Base-by-base conservation (phyloP, 208 protist genomes). In the Trypanosoma caninum region DNA sequence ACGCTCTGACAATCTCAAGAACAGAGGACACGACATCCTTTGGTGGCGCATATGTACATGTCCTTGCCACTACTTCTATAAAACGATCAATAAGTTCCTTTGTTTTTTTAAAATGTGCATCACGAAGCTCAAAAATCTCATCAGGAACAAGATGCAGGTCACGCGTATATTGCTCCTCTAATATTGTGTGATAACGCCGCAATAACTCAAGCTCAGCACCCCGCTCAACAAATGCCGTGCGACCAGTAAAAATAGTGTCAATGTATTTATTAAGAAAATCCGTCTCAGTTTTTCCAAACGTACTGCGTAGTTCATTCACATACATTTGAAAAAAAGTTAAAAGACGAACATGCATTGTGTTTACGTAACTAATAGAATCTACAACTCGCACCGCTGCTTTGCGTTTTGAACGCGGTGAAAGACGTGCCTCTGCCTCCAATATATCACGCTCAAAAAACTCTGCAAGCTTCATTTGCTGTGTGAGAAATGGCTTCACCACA, bases 81-180 rank as follows among this genome's bases (percentile, higher is more conserved):
- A 92, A 31, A 27, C 74, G 50, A 25, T 91, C 66, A 56, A 91
- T 61, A 46, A 89, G 60, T 30, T 87, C 82, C 50, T 84, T 82
- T 33, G 87, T 77, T 59, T 91, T 94, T 11, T 66, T 45, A 80
- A 92, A 91, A 67, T 94, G 84, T n/a, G 75, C 88, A 65, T 90
- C 84, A 27, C 80, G 75, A 5, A 92, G 63, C 41, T 94, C 84
- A 62, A 89, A 89, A 25, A 78, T 64, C 67, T 88, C 78, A 16
- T 78, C 84, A 2, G 79, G 80, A 30, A 89, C 58, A 22, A 75
- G 69, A 58, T 89, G 82, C 45, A 94, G 76, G n/a, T 62, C 69
- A 22, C 80, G 82, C 4, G 84, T 89, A 72, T 94, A 92, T 23
- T 74, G 74, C 46, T 94, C 84, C 20, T 94, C 88, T 4, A 94